Evolutionary conservation across 306 rosid species (phyloP).

Genomic region (Ziziphus jujuba): DNA sequence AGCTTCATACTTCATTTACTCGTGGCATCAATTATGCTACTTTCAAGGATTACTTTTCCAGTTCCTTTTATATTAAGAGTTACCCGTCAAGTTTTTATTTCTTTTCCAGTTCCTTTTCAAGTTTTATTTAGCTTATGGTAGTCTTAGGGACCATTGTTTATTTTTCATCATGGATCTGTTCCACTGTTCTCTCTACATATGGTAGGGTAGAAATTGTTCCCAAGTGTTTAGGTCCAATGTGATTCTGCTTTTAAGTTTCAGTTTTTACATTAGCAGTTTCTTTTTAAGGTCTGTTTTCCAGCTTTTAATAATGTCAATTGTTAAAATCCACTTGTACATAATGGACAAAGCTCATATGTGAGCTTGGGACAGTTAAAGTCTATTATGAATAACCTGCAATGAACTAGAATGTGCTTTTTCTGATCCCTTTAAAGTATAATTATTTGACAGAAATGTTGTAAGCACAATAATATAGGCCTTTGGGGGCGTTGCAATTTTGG

Average conservation of each 20-base stretch:
- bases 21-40: slow-evolving; percentile 61
- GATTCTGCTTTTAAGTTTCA: slow-evolving; percentile 3
- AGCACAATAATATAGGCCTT: no score
- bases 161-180: slow-evolving; percentile 14
- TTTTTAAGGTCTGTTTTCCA: not conserved
- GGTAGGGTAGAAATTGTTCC: slow-evolving; percentile 16
- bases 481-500: no score
- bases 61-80: slow-evolving; percentile 33
- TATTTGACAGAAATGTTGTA: no score
- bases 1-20: slow-evolving; percentile 39
- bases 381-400: not conserved
- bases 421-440: no score
- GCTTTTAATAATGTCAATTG: not conserved
- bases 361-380: not conserved
- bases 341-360: not conserved
- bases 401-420: no score
- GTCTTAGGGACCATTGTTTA: slow-evolving; percentile 15
- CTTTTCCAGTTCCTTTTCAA: not conserved
- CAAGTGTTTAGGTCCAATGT: slow-evolving; percentile 6
- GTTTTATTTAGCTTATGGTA: slow-evolving; percentile 14
- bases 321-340: not conserved
- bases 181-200: slow-evolving; percentile 10
- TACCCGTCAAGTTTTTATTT: slow-evolving; percentile 27
- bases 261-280: not conserved
- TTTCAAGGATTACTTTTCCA: slow-evolving; percentile 42